Evolutionary conservation across 2,329 filamentous ascomycete genomes (phyloP).

Genomic region (Ophiostoma populinum): DNA sequence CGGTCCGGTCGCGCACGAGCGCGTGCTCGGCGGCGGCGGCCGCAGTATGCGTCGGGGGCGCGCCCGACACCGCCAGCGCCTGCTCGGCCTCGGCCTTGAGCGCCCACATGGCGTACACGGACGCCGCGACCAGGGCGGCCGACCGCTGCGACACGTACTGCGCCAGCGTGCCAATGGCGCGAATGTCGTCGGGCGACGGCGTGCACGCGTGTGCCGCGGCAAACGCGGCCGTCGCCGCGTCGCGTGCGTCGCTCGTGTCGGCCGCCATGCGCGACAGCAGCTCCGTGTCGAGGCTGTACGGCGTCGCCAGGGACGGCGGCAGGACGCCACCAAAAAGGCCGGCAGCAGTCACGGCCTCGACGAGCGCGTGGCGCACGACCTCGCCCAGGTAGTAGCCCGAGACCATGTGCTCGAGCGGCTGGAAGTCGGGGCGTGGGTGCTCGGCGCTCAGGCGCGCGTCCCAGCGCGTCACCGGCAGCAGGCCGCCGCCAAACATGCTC

Average conservation of each 20-base stretch:
- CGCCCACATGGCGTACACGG: constrained; percentile 41
- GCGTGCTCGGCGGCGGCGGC: constrained; percentile 30
- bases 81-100: constrained; percentile 32
- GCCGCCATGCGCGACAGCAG: constrained; percentile 34
- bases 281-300: constrained; percentile 44
- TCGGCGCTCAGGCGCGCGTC: constrained; percentile 33
- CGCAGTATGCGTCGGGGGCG: constrained; percentile 17
- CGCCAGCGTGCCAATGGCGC: constrained; percentile 34
- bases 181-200: constrained; percentile 27
- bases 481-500: constrained; percentile 45
- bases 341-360: constrained; percentile 39
- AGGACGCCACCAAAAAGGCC: constrained; percentile 39
- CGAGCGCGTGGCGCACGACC: constrained; percentile 37
- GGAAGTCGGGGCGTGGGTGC: constrained; percentile 40
- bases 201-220: constrained; percentile 29
- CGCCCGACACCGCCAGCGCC: constrained; percentile 18
- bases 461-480: constrained; percentile 45
- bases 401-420: constrained; percentile 44
- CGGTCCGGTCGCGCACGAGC: constrained; percentile 24
- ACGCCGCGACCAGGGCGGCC: constrained; percentile 39
- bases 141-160: constrained; percentile 39
- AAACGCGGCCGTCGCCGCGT: constrained; percentile 30
- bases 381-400: constrained; percentile 52
- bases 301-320: constrained; percentile 31
- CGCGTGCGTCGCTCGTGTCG: constrained; percentile 25